Conservation (phyloP, 2,329 filamentous ascomycete genomes). For the Seiridium unicorne region DNA sequence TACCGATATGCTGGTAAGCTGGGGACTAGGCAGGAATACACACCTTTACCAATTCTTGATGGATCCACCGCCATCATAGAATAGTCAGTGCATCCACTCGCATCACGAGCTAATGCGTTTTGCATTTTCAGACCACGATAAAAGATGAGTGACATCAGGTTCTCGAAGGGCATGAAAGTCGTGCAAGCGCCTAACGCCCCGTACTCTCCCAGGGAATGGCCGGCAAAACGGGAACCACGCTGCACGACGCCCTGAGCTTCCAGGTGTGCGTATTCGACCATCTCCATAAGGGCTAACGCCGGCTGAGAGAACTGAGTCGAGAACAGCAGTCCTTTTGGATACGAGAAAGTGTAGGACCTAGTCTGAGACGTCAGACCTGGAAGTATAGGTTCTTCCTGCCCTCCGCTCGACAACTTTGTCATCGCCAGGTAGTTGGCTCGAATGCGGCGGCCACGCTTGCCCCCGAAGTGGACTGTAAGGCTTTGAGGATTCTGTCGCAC, state of each 20-base stretch:
- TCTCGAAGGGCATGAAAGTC: no score
- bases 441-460: neutral
- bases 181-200: conserved; percentile 63
- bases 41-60: no score
- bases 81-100: no score
- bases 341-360: conserved; percentile 94
- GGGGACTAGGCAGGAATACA: no score
- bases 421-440: neutral
- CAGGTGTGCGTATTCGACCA: conserved; percentile 99
- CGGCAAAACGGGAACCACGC: conserved; percentile 93
- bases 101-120: no score
- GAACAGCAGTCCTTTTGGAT: conserved; percentile 88
- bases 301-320: conserved; percentile 98
- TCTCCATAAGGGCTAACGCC: conserved; percentile 97
- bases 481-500: conserved; percentile 55
- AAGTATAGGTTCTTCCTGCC: conserved; percentile 33
- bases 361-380: conserved; percentile 80
- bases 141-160: no score
- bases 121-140: no score
- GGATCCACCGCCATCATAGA: no score
- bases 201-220: conserved; percentile 97
- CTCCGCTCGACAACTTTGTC: neutral
- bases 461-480: neutral
- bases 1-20: no score
- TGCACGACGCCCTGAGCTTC: conserved; percentile 93